A percentile compares a stretch with the other conserved stretches of the same genome.
phyloP scores from a whole-genome alignment of 495 filamentous ascomycete species.

The Trichoderma parareesei region DNA sequence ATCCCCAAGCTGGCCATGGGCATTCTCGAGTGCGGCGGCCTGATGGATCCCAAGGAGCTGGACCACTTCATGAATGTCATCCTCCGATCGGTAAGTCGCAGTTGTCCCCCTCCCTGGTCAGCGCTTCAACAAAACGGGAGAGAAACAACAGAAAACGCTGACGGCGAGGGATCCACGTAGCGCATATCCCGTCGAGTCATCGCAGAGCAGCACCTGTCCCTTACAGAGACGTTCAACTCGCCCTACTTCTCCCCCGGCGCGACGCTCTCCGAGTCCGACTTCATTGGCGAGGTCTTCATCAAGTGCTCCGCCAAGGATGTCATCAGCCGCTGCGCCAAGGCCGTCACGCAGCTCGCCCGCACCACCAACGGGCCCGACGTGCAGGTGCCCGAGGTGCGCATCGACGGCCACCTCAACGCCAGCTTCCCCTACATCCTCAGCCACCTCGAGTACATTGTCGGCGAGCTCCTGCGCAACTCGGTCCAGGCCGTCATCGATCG shows the following conservation, averaged over 20 bases:
- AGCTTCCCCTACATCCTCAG: conserved; percentile 95
- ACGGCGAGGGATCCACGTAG: conserved; percentile 28
- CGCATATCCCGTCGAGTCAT: conserved; percentile 94
- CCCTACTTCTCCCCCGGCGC: conserved; percentile 86
- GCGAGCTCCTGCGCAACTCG: conserved; percentile 90
- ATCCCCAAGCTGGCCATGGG: conserved; percentile 94
- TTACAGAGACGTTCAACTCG: conserved; percentile 93
- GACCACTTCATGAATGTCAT: conserved; percentile 95
- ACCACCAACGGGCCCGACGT: conserved; percentile 61
- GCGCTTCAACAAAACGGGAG: not conserved
- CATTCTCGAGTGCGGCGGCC: conserved; percentile 73
- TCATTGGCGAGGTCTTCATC: conserved; percentile 92
- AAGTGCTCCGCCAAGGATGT: conserved; percentile 90
- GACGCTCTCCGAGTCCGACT: conserved; percentile 66
- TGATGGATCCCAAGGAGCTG: conserved; percentile 68
- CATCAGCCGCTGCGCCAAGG: conserved; percentile 69
- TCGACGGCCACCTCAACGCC: conserved; percentile 78
- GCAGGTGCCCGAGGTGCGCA: conserved; percentile 69
- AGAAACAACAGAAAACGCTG: conserved; percentile 8
- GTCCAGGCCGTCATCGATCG: conserved; percentile 85
- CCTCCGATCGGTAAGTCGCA: conserved; percentile 65
- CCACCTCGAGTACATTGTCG: conserved; percentile 94
- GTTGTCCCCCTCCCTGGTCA: not conserved
- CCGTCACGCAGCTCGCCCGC: conserved; percentile 58
- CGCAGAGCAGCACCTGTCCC: conserved; percentile 90